Base-by-base conservation (phyloP, 768 basidiomycete genomes). In the Panellus pusillus region DNA sequence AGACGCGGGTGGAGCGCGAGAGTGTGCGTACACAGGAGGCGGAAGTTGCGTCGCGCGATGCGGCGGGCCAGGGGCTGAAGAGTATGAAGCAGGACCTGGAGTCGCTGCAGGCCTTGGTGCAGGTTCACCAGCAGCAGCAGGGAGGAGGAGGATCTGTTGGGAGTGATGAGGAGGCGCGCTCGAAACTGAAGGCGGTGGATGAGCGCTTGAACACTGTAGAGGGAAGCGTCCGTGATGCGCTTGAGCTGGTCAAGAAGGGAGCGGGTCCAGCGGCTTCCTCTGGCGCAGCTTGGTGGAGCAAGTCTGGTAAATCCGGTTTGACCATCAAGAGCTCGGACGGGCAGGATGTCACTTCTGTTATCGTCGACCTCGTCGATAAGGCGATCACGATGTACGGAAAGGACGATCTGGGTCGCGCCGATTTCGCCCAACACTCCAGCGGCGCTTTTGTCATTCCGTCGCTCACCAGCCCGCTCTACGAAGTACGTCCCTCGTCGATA, bases 361-460 rank as follows among this genome's bases (percentile, higher is more conserved):
- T 98, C 57, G 76, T 77, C 27, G 76, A 83, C 29, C 78, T 97
- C 44, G 89, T 98, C 63, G 86, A 93, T 54, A 73, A 80, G 13
- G 87, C 91, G 0, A 80, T 96, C 13, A 78, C 74, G 17, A 80
- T 82, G 54, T 79, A 83, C 19, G 72, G 72, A 36, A 92, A 91
- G 68, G 96, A 98, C 65, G 76, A 72, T n/a, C 68, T 97, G 36
- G 91, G 84, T 1, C 84, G 83, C 38, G 75, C 89, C 0, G 96
- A 99, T 70, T 95, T 82, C 64, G 96, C 97, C 0, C 73, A 93
- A 5, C 86, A 86, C 67, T 89, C 91, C 13, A 83, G 81, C 6
- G 96, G 96, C 3, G 96, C 83, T 2, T 75, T 82, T 0, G 75
- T 93, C 57, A 85, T 97, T 41, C 93, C 93, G 0, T 79, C 80